Base-by-base conservation (phyloP, 108 stramenopile species). In the Aureococcus anophagefferens region DNA sequence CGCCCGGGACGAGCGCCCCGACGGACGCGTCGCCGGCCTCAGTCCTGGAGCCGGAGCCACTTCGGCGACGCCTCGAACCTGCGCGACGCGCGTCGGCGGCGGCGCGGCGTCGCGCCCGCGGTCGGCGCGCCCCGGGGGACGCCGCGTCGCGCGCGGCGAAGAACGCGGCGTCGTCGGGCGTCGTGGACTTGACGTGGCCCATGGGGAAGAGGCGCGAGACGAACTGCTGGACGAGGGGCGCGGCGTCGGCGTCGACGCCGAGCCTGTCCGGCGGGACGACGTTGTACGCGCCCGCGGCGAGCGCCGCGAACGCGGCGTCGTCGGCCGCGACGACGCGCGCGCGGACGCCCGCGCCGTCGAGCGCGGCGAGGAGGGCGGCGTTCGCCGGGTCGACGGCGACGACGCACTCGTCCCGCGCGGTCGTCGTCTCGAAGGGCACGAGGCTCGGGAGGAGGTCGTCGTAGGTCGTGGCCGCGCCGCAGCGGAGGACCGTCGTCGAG, bases 401-500 rank as follows among this genome's bases (percentile, higher is more conserved):
- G 68, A 81, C 85, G 30, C 89, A 78, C 75, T 89, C 88, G 33
- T 83, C 77, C 33, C 88, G 79, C 28, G 92, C 89, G 68, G 88
- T 90, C 51, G 92, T 90, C 17, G 83, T 84, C 70, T 83, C 76
- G 75, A 93, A 93, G 34, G 84, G 44, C 7, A 90, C 51, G 33
- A 87, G 79, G 35, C 80, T 77, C 25, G 89, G 86, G 35, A 85
- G 79, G 35, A 90, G 33, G 59, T 83, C 83, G 59, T 89, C 88
- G 37, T 85, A 34, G 35, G 35, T 75, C 0, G 75, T 70, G 0
- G 77, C 77, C 0, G 67, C 33, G 9, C 70, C 70, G 62, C 82
- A 86, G 33, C 81, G 75, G 37, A 93, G 33, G 33, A 86, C 77
- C 14, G 91, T 90, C n/a, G 74, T 83, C 33, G 72, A 73, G n/a